phyloP scores from a whole-genome alignment of 768 basidiomycete species.

The Hydnomerulius pinastri region DNA sequence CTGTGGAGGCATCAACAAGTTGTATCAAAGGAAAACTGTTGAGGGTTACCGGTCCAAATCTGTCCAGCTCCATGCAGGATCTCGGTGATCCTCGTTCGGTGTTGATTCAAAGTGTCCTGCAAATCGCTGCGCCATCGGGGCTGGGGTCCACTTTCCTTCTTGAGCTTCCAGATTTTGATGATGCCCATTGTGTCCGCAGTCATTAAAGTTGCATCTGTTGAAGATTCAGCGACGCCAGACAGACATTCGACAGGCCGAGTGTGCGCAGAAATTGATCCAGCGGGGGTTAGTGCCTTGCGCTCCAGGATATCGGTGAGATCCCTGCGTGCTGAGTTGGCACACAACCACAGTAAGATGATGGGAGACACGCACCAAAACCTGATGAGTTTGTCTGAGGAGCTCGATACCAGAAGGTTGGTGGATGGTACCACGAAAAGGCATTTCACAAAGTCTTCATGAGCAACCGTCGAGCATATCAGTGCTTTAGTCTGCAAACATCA shows the following conservation, averaged over 20 bases:
- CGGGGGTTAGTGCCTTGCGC: conserved; percentile 45
- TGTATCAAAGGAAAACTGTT: background rate
- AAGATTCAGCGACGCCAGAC: conserved; percentile 51
- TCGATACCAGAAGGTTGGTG: conserved; percentile 72
- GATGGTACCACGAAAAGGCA: conserved; percentile 69
- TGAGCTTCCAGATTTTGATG: conserved; percentile 78
- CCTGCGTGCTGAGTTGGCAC: conserved; percentile 43
- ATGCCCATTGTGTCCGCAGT: conserved; percentile 93
- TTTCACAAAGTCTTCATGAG: conserved; percentile 93
- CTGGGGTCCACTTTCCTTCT: conserved; percentile 37
- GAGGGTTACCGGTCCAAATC: conserved; percentile 81
- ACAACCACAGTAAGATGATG: background rate
- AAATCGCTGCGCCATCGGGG: conserved; percentile 54
- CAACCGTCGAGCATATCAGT: conserved; percentile 69
- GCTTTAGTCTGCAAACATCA: conserved; percentile 57
- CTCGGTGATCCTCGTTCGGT: conserved; percentile 84
- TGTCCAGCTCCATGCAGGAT: conserved; percentile 63
- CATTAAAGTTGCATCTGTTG: conserved; percentile 56
- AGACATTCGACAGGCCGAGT: conserved; percentile 86
- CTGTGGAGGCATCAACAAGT: conserved; percentile 41
- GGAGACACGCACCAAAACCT: conserved; percentile 71
- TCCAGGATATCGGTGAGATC: conserved; percentile 54
- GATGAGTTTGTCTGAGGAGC: conserved; percentile 87
- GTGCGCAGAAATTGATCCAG: conserved; percentile 80
- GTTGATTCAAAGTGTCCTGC: conserved; percentile 61